Evolutionary conservation across 179 eudicot species (phyloP).

Genomic region (Vitellaria paradoxa): DNA sequence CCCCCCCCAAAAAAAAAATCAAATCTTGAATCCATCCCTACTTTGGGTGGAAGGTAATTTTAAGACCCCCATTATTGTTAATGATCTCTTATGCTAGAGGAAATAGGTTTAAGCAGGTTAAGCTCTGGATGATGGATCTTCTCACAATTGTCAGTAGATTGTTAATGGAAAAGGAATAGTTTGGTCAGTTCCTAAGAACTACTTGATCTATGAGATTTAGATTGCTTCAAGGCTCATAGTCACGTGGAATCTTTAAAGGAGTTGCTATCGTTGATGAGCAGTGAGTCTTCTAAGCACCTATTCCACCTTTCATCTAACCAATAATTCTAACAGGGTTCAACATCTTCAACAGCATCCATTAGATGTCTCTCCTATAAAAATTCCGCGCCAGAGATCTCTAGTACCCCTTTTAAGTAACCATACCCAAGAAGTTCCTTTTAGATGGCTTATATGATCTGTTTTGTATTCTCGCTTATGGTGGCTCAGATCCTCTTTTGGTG

Average conservation of each 20-base stretch:
- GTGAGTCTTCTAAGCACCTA: background rate
- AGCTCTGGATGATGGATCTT: slow-evolving; percentile 3
- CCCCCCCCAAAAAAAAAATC: too few species aligned
- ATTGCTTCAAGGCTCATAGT: background rate
- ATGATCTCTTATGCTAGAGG: background rate
- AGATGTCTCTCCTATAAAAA: background rate
- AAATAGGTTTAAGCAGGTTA: background rate
- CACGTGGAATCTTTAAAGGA: background rate
- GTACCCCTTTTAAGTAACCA: background rate
- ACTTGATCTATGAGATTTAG: background rate
- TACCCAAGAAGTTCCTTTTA: background rate
- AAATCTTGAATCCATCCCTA: too few species aligned
- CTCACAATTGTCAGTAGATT: slow-evolving; percentile 9
- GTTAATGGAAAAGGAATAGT: background rate
- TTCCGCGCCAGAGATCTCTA: background rate
- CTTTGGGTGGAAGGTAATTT: background rate
- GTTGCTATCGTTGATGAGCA: background rate
- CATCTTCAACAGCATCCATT: background rate
- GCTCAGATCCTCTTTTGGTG: too few species aligned
- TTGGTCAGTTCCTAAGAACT: background rate
- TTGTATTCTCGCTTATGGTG: too few species aligned
- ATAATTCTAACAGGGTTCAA: slow-evolving; percentile 13
- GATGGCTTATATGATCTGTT: too few species aligned
- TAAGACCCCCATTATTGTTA: too few species aligned
- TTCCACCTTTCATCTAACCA: slow-evolving; percentile 4